Conservation (phyloP, 139 green algal species). For the Micromonas commoda region DNA sequence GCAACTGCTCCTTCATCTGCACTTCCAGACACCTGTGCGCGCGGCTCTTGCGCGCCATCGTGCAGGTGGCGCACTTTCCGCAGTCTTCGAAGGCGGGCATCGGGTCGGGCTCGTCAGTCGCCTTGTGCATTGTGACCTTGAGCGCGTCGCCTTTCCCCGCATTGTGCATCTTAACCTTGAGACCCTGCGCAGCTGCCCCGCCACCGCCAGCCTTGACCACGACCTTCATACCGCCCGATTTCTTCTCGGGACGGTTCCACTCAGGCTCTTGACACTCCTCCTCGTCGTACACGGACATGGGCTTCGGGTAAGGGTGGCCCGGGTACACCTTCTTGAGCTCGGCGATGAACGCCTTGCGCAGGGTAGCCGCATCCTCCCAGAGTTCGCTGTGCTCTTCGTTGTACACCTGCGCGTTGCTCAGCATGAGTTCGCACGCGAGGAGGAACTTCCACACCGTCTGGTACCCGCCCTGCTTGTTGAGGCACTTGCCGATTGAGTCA, state of each 20-base stretch:
- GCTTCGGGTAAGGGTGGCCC: conserved; percentile 3
- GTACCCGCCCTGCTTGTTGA: conserved; percentile 24
- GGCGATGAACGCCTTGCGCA: not conserved
- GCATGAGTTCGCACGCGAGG: conserved; percentile 22
- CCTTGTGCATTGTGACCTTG: not conserved
- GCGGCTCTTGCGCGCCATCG: not conserved
- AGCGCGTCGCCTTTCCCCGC: not conserved
- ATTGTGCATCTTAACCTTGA: conserved; percentile 7
- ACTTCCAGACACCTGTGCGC: not conserved
- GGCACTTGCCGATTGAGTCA: conserved; percentile 3
- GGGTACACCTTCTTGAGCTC: not conserved
- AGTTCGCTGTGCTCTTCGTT: conserved; percentile 26
- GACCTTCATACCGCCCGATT: not conserved
- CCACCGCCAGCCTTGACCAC: no score
- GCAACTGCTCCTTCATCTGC: not conserved
- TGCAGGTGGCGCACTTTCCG: not conserved
- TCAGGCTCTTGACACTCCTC: not conserved
- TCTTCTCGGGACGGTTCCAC: not conserved
- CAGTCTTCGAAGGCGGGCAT: not conserved
- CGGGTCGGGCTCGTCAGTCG: not conserved
- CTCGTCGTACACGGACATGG: conserved; percentile 5
- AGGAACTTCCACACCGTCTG: conserved; percentile 14
- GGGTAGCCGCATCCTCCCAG: not conserved
- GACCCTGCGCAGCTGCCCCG: no score
- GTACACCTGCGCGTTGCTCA: conserved; percentile 30